Evolutionary conservation across 106 monocot species (phyloP), one percentile per base, ranked within the genome.

Genomic region (Apostasia ramifera): DNA sequence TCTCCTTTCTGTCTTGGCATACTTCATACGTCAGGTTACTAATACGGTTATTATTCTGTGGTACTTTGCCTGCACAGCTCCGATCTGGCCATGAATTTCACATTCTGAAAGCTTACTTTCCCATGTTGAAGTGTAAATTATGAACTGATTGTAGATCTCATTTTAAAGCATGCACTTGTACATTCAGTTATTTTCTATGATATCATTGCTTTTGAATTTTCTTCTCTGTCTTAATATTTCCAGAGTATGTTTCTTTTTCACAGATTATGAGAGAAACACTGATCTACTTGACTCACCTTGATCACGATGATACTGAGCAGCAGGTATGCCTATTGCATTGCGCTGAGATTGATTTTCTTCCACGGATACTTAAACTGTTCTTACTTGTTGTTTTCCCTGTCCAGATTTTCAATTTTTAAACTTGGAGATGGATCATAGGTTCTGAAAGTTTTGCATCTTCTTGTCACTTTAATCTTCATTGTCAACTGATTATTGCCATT

Each of bases 191-290:
- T 65, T 26, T 62, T 62, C 6, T 62, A 48, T 15, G 15, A 48
- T 44, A 44, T 41, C 4, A 13, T 13, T 62, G 13, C 64, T 44
- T 52, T 38, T 37, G 1, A 6, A 12, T 38, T 40, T 49, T 53
- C 15, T 48, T 5, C 53, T 65, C 44, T 26, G 26, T 26, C 26
- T 26, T 26, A 26, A 26, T 26, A 26, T 26, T 26, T 26, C 26
- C 26, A 26, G 26, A 39, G 44, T 60, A 2, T 44, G 8, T 8
- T 70, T 65, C 1, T 59, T 13, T 81, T 2, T 73, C 80, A 74
- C 87, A 99, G 98, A 93, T 90, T 53, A 99, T 99, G 98, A 87
- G 93, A 72, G 98, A 99, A 74, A 99, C 98, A 59, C 70, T 99
- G 57, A 93, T 99, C 56, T 99, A 99, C 76, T 84, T 99, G 71